A percentile compares a stretch with the other conserved stretches of the same genome.
Evolutionary conservation across 2,329 filamentous ascomycete species (phyloP).

Genomic region (Aspergillus quadricinctus): DNA sequence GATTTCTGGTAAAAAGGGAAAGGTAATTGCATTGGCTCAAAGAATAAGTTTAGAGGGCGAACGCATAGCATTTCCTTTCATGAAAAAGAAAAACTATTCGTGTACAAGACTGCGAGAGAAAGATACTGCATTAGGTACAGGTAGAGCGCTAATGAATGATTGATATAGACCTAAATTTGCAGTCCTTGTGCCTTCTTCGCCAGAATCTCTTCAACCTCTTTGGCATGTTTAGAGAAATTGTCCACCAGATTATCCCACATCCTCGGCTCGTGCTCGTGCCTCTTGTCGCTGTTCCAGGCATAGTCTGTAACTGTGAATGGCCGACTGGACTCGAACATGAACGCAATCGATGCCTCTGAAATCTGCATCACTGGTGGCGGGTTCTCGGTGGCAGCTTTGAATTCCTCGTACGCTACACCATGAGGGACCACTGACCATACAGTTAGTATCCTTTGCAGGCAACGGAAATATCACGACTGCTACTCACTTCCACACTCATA

Average conservation of each 20-base stretch:
- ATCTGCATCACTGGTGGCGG: constrained; percentile 27
- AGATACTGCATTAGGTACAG: not conserved
- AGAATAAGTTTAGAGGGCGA: not conserved
- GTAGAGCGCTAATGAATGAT: not conserved
- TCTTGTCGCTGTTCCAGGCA: constrained; percentile 34
- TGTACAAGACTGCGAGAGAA: too few species aligned
- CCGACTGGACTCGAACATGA: constrained; percentile 34
- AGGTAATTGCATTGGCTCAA: not conserved
- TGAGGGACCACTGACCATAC: constrained; percentile 29
- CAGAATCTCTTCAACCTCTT: constrained; percentile 46
- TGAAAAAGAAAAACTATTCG: too few species aligned
- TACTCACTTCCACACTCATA: constrained; percentile 33
- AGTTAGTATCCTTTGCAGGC: constrained; percentile 1
- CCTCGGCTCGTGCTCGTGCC: constrained; percentile 46
- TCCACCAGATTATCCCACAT: constrained; percentile 55
- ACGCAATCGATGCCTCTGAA: constrained; percentile 30
- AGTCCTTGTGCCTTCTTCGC: constrained; percentile 23
- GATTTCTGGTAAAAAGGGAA: too few species aligned
- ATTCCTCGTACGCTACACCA: constrained; percentile 33
- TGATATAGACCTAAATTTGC: constrained; percentile 8
- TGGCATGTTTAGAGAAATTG: constrained; percentile 46
- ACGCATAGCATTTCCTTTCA: not conserved
- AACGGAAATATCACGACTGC: not conserved
- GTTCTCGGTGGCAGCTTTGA: constrained; percentile 26
- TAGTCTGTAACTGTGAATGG: constrained; percentile 35